Evolutionary conservation across 495 filamentous ascomycete genomes (phyloP).

Genomic region (Daldinia loculata): DNA sequence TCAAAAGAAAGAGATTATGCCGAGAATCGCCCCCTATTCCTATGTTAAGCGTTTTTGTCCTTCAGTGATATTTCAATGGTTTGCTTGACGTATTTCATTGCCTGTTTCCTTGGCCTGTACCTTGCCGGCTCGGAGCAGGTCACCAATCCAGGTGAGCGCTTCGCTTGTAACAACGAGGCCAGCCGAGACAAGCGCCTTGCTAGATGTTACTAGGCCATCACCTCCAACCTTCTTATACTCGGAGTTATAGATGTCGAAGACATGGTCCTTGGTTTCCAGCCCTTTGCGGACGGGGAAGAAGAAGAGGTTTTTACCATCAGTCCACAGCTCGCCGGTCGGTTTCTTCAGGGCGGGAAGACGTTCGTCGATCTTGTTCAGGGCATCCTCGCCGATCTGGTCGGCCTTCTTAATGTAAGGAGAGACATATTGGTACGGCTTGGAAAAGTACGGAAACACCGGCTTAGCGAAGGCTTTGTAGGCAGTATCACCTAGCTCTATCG

Average conservation of each 20-base stretch:
- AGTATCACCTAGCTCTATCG: conserved; percentile 72
- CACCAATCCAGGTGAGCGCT: conserved; percentile 65
- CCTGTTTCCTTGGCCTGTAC: conserved; percentile 61
- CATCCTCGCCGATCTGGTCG: conserved; percentile 79
- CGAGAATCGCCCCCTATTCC: conserved; percentile 11
- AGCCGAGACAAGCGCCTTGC: conserved; percentile 79
- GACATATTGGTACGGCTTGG: conserved; percentile 77
- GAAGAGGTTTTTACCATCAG: conserved; percentile 68
- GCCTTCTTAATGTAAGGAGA: conserved; percentile 84
- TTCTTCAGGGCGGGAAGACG: conserved; percentile 90
- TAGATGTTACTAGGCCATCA: conserved; percentile 69
- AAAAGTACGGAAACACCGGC: conserved; percentile 79
- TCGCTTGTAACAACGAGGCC: conserved; percentile 76
- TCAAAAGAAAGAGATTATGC: conserved; percentile 32
- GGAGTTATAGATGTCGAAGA: conserved; percentile 73
- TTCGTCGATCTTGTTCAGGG: conserved; percentile 76
- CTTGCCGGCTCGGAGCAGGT: conserved; percentile 67
- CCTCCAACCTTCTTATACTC: conserved; percentile 82
- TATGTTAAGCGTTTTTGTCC: background rate
- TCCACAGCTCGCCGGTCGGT: conserved; percentile 78
- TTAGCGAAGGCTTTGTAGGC: conserved; percentile 70
- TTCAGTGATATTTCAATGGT: conserved; percentile 4
- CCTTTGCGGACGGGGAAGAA: conserved; percentile 72
- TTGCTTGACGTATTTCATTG: conserved; percentile 23
- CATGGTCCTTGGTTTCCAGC: conserved; percentile 76